Evolutionary conservation across 129 eudicot species (phyloP).

Genomic region (Arctium lappa): DNA sequence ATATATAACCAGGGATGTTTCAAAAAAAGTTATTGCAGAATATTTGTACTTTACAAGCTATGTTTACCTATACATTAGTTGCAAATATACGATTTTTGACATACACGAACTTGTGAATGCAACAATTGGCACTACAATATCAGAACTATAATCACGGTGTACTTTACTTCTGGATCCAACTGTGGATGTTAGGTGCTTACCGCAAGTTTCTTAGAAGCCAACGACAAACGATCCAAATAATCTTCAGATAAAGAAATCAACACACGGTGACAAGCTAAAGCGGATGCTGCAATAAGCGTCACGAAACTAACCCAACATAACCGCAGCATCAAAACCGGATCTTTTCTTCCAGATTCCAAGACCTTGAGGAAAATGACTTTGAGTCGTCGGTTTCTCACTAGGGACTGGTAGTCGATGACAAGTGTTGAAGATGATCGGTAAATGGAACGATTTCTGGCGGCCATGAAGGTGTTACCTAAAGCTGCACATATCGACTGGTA

Average conservation of each 20-base stretch:
- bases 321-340: constrained; percentile 50
- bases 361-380: constrained; percentile 59
- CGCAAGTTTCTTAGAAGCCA: constrained; percentile 42
- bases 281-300: constrained; percentile 55
- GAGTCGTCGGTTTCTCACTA: constrained; percentile 63
- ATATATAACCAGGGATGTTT: no score
- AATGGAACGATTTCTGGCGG: constrained; percentile 20
- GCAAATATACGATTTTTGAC: not conserved
- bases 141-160: not conserved
- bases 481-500: constrained; percentile 44
- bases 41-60: not conserved
- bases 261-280: constrained; percentile 62
- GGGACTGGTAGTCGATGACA: constrained; percentile 37
- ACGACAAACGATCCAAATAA: constrained; percentile 48
- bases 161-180: not conserved
- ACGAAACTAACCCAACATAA: constrained; percentile 53
- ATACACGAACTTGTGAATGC: not conserved
- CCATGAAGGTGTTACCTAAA: constrained; percentile 21
- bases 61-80: not conserved
- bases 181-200: constrained; percentile 24
- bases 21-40: no score
- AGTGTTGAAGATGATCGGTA: constrained; percentile 19
- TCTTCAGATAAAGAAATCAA: constrained; percentile 48
- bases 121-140: not conserved
- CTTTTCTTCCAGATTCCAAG: constrained; percentile 62